A percentile compares a stretch with the other conserved stretches of the same genome.
phyloP scores from a whole-genome alignment of 176 grass and related monocot genomes.

The Oryza punctata region DNA sequence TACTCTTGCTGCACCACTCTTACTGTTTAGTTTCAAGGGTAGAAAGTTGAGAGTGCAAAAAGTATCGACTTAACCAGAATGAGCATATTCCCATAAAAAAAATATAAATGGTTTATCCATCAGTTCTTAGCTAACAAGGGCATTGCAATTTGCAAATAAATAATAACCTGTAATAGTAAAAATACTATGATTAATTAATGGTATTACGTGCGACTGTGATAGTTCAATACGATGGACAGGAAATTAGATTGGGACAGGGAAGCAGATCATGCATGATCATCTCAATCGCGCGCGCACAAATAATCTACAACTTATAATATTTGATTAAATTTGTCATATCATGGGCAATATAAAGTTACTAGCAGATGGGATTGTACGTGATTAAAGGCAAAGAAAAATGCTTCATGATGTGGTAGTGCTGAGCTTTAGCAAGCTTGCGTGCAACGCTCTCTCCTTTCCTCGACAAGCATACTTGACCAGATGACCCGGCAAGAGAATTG shows the following conservation, averaged over 20 bases:
- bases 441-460: neutral
- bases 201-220: neutral
- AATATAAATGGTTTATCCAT: too few species aligned
- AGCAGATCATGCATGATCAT: slow-evolving; percentile 9
- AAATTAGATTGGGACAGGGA: neutral
- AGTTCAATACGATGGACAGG: neutral
- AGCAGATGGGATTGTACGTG: neutral
- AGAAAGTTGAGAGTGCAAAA: too few species aligned
- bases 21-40: too few species aligned
- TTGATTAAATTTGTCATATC: slow-evolving; percentile 18
- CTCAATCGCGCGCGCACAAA: neutral
- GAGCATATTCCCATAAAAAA: too few species aligned
- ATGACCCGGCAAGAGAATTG: neutral
- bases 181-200: neutral
- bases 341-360: neutral
- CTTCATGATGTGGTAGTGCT: neutral
- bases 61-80: too few species aligned
- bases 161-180: too few species aligned
- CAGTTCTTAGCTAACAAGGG: too few species aligned
- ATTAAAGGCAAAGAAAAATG: neutral
- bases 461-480: neutral
- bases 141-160: too few species aligned
- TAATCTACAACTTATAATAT: neutral
- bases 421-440: slow-evolving; percentile 5
- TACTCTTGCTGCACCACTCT: too few species aligned